These are phyloP conservation scores for Calophaca sinica DNA, from an alignment of 306 rosid genomes.

Conservation along the genomic window DNA sequence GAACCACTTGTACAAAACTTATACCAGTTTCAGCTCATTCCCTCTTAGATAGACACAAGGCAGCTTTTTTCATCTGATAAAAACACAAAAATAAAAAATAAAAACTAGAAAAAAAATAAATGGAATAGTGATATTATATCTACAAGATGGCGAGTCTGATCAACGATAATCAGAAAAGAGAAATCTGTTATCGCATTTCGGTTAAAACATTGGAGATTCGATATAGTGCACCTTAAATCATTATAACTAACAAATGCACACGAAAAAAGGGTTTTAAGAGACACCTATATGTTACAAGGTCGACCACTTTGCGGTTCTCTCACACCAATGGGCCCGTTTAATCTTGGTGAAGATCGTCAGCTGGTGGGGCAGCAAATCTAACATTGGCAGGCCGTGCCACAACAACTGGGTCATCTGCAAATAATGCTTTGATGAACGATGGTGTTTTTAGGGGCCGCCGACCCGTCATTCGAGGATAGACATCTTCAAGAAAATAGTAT, in stretches of 20 bases:
- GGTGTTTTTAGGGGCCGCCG: conserved; percentile 91
- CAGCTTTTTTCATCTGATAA: neutral
- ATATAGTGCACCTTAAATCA: conserved; percentile 37
- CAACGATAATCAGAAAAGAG: conserved; percentile 6
- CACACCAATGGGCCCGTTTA: conserved; percentile 39
- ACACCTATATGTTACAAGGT: conserved; percentile 64
- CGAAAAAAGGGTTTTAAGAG: conserved; percentile 31
- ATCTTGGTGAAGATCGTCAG: conserved; percentile 68
- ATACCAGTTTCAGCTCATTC: no score
- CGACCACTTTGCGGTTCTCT: conserved; percentile 38
- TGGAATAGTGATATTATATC: conserved; percentile 11
- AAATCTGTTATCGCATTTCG: conserved; percentile 21
- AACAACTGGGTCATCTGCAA: conserved; percentile 89
- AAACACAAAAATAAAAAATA: no score
- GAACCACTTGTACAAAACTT: no score
- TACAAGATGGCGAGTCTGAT: conserved; percentile 30
- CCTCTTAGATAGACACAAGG: no score
- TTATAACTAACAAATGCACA: conserved; percentile 50
- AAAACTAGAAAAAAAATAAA: no score
- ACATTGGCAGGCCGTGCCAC: conserved; percentile 77
- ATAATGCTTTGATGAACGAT: conserved; percentile 81
- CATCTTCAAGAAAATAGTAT: conserved; percentile 93
- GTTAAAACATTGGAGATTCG: conserved; percentile 34
- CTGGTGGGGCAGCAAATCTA: conserved; percentile 86
- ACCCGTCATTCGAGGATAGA: conserved; percentile 90